Conservation (phyloP, 202 grass and related monocot genomes). For the Miscanthus sacchariflorus region DNA sequence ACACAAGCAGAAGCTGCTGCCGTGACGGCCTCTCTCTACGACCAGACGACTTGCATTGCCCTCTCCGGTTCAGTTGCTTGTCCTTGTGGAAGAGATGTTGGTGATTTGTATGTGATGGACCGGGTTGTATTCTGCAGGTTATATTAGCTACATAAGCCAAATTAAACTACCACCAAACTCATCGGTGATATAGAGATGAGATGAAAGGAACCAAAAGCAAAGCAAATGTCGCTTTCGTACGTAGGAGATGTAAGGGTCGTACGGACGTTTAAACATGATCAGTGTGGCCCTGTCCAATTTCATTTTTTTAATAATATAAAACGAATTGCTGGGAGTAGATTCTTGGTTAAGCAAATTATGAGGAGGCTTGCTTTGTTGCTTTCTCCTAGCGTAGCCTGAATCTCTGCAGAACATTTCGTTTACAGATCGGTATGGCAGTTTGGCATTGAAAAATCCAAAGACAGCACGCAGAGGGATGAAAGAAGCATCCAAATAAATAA, state of each 20-base stretch:
- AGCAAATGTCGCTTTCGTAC: background rate
- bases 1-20: constrained; percentile 17
- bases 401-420: background rate
- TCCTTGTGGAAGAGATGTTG: background rate
- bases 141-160: background rate
- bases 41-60: background rate
- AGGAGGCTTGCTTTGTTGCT: background rate
- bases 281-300: background rate
- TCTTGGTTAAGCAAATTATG: background rate
- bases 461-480: background rate
- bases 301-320: background rate
- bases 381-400: background rate
- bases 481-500: background rate
- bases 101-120: background rate
- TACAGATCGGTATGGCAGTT: background rate
- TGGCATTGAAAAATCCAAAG: background rate
- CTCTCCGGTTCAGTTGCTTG: constrained; percentile 8
- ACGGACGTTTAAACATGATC: background rate
- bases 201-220: background rate
- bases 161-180: background rate
- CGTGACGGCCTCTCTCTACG: background rate
- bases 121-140: background rate
- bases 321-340: background rate
- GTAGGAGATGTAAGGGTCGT: background rate
- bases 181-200: background rate